Evolutionary conservation across 768 basidiomycete species (phyloP), one percentile per base, ranked within the genome.

Genomic region (Panus rudis): DNA sequence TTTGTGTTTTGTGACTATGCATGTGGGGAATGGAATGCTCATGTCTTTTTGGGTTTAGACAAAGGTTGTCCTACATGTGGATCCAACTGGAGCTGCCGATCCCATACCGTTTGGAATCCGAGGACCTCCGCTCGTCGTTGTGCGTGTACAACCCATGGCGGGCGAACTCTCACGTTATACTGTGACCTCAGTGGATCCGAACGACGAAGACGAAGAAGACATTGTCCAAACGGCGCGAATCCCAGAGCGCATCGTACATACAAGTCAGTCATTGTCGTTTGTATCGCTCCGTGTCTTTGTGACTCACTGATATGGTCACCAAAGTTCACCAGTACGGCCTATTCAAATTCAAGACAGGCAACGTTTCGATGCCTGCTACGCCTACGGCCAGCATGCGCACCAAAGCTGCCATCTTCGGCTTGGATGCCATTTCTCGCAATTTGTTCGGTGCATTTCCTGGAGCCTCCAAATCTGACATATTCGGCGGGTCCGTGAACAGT

Each of bases 341-440:
- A 41, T 94, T 92, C 66, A 83, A 87, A 57, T 92, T 93, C 63
- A 75, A 75, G 22, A 90, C 90, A 0, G 81, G 81, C 24, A 78
- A 75, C 41, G 81, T 68, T 32, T 82, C 92, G 19, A 64, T 75
- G n/a, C 92, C 93, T 4, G 76, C 82, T 2, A 97, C 92, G 0
- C 93, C 92, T 3, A 88, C 87, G 0, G 75, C 79, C 1, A 77
- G 72, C 35, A 76, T 81, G n/a, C 81, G 85, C 28, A 71, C 76
- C 14, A 69, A 77, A 49, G 86, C 81, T 2, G 79, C 84, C n/a
- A 88, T 91, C 39, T 91, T 94, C 57, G 81, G 87, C 25, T 71
- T 97, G 41, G 92, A 97, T 55, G 84, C 79, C 16, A 84, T 97
- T 52, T 92, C 90, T 16, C 78, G 90, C 33, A 92, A 91, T 61